Base-by-base conservation (phyloP, 169 alveolate genomes). In the Cryptosporidium baileyi region DNA sequence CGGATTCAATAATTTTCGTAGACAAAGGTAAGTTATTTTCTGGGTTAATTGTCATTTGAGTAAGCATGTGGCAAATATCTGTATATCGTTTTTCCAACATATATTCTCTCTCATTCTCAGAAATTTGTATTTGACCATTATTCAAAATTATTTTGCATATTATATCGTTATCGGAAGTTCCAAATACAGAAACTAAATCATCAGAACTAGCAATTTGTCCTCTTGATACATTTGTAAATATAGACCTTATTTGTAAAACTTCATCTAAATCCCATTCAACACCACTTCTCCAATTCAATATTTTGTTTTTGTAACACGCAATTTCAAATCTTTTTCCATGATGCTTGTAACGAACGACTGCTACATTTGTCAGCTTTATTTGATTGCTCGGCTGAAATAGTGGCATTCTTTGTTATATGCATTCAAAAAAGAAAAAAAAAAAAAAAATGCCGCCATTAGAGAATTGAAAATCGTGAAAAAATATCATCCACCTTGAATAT, bases 281-380 rank as follows among this genome's bases (percentile, higher is more conserved):
- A n/a, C 98, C 97, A 65, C 93, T 89, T 51, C 98, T 82, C 98
- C 99, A 97, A 89, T 97, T 96, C 61, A 94, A 90, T 6, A 96
- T 96, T 85, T 97, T 97, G 82, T 97, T 97, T 80, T 94, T 96
- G 88, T 96, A 97, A 88, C 99, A 97, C 40, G 99, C 99, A 26
- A 97, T 91, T 89, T 97, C 99, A 82, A 97, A 97, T 32, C 96
- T 89, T 34, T 91, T 82, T 44, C 97, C 98, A 41, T 93, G 92
- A 15, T 89, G 81, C 89, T 95, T 95, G 43, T 92, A 91, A 61
- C 96, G 91, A 36, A 97, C 98, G 36, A 96, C 91, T 51, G 99
- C 98, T 30, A 97, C 98, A 74, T 97, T 97, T 13, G 99, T 97
- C 88, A 96, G 89, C 36, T 95, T 90, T 34, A 96, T 97, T 91